These are phyloP conservation scores for Suillus brevipes DNA, from an alignment of 768 basidiomycete species.

Conservation along the genomic window DNA sequence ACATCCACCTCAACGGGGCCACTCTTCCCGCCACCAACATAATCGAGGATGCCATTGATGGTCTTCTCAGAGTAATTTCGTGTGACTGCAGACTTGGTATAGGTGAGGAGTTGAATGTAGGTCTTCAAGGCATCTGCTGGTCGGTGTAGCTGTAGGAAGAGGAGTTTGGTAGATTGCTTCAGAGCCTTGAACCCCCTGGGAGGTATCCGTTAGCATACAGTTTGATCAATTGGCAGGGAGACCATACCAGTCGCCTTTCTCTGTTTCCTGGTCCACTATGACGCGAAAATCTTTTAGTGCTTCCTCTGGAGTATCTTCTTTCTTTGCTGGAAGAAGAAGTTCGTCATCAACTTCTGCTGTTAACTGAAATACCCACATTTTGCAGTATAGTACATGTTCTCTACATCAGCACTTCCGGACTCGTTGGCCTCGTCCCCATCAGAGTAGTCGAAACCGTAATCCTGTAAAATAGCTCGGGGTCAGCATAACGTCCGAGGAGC, in stretches of 20 bases:
- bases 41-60: slow-evolving; percentile 97
- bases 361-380: slow-evolving; percentile 63
- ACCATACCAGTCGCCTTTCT: slow-evolving; percentile 89
- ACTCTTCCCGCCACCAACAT: slow-evolving; percentile 88
- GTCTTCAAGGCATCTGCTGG: slow-evolving; percentile 84
- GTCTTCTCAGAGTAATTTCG: slow-evolving; percentile 97
- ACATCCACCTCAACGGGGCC: slow-evolving; percentile 80
- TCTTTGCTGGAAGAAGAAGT: slow-evolving; percentile 62
- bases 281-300: slow-evolving; percentile 86
- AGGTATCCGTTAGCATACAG: slow-evolving; percentile 4
- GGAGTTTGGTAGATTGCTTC: slow-evolving; percentile 94
- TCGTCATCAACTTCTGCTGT: not conserved
- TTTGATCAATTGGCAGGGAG: not conserved
- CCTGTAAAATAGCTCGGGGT: slow-evolving; percentile 43
- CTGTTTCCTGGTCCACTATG: slow-evolving; percentile 89
- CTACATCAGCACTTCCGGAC: slow-evolving; percentile 81
- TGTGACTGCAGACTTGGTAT: slow-evolving; percentile 94
- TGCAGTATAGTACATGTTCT: slow-evolving; percentile 98
- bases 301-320: slow-evolving; percentile 91
- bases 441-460: slow-evolving; percentile 96
- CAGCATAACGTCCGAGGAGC: not conserved
- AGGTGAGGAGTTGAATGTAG: slow-evolving; percentile 83
- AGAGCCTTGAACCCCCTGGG: slow-evolving; percentile 97
- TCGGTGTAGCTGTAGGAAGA: slow-evolving; percentile 76
- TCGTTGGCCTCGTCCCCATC: slow-evolving; percentile 85